Evolutionary conservation across 2,329 filamentous ascomycete species (phyloP), one percentile per base, ranked within the genome.

Genomic region (Aspergillus novofumigatus): DNA sequence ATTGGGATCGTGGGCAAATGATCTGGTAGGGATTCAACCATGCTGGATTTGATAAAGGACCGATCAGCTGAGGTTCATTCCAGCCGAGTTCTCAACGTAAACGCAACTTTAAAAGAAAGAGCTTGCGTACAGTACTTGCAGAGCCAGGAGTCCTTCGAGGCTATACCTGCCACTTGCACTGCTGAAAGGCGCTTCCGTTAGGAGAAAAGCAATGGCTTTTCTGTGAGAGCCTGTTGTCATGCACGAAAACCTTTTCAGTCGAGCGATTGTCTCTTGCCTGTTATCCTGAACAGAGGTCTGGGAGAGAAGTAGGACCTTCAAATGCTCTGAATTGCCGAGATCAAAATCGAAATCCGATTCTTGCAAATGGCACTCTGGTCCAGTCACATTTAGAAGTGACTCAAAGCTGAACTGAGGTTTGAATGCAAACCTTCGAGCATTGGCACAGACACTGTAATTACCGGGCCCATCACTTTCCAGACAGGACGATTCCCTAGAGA

Each of bases 401-500:
- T 23, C 20, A 51, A 47, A 25, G 48, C 5, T 25, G 8, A 38
- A 35, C 25, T 6, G 14, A 8, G 25, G 20, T n/a, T 4, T 17
- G 35, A 6, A 6, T 29, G 44, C 53, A 45, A 41, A 72, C 69
- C 67, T 66, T 63, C 51, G 2, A 69, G 50, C 29, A 28, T 57
- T 26, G 52, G 25, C 9, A 54, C 26, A 5, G 55, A 57, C 21
- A 54, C 28, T 14, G 55, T 55, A 11, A 72, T 51, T 25, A 63
- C 42, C 29, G 65, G 68, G 9, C 56, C 62, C 10, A 72, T 59
- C 25, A 62, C 57, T 17, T 65, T 65, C 71, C 75, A 77, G 29
- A 77, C 68, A 4, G 71, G 63, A 23, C 74, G 73, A 29, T 66
- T 63, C 11, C 73, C 72, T 11, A 80, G 72, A 17, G 68, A 70